Percentiles rank a stretch among this genome's conserved stretches.
phyloP scores from a whole-genome alignment of 176 grass and related monocot species.

The Alopecurus myosuroides region DNA sequence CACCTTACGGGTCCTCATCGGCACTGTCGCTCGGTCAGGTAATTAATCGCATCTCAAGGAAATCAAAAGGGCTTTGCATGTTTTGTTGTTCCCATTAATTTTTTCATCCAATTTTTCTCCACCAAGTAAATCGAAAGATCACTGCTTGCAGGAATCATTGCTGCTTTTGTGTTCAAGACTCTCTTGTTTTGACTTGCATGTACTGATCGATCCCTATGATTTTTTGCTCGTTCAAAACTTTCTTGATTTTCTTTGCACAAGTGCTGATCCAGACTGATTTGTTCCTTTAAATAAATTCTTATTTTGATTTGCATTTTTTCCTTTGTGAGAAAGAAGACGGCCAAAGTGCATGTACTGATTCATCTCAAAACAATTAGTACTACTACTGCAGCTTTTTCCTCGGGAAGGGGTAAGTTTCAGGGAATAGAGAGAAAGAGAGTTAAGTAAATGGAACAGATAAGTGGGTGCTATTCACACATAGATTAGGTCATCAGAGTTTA shows the following conservation, averaged over 20 bases:
- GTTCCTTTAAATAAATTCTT: not conserved
- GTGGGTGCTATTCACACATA: conserved; percentile 52
- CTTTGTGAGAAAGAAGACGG: not conserved
- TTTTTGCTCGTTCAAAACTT: not conserved
- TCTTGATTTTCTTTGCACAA: not conserved
- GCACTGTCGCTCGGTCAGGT: conserved; percentile 88
- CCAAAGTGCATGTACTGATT: not conserved
- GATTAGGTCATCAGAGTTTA: conserved; percentile 42
- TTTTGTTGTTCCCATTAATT: not conserved
- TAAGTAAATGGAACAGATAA: not conserved
- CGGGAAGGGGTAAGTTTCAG: conserved; percentile 16
- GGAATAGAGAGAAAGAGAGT: not conserved
- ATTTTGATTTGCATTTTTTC: not conserved
- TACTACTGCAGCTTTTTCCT: not conserved
- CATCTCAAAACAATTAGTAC: conserved; percentile 13
- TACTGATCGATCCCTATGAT: not conserved
- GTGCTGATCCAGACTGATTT: not conserved
- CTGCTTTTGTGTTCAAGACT: not conserved
- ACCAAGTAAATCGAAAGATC: not conserved
- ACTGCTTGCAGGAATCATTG: not conserved
- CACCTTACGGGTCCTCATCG: conserved; percentile 74
- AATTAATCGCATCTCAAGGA: not conserved
- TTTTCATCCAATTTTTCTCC: not conserved
- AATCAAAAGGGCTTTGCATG: not conserved
- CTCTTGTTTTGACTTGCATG: not conserved